Conservation (phyloP, 352 stramenopile genomes). For the Globisporangium cederbergense region DNA sequence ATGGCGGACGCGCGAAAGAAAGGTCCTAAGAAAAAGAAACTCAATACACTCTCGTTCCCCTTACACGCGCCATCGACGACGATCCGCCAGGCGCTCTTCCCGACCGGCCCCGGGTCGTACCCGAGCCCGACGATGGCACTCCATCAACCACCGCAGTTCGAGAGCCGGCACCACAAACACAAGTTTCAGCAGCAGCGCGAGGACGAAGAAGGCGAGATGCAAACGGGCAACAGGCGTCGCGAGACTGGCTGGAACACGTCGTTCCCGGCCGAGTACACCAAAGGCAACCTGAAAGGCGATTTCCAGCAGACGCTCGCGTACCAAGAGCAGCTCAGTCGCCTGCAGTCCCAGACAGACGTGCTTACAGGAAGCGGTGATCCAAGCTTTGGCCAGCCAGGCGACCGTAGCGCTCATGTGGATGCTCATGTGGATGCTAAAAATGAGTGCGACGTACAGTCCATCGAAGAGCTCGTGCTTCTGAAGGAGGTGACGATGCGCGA, state of each 20-base stretch:
- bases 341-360: slow-evolving; percentile 20
- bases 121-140: slow-evolving; percentile 30
- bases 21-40: slow-evolving; percentile 23
- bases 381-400: neutral
- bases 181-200: slow-evolving; percentile 4
- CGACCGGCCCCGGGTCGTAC: slow-evolving; percentile 38
- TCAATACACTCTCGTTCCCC: slow-evolving; percentile 29
- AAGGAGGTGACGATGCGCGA: slow-evolving; percentile 63
- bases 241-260: slow-evolving; percentile 74
- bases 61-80: slow-evolving; percentile 31
- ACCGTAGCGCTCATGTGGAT: no score
- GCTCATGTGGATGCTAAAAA: neutral
- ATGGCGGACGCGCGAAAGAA: slow-evolving; percentile 17
- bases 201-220: slow-evolving; percentile 11
- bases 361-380: neutral
- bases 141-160: slow-evolving; percentile 14
- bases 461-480: slow-evolving; percentile 39
- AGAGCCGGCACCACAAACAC: slow-evolving; percentile 10
- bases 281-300: slow-evolving; percentile 27
- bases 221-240: slow-evolving; percentile 41
- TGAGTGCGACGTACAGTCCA: slow-evolving; percentile 4
- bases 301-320: slow-evolving; percentile 63
- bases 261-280: slow-evolving; percentile 61
- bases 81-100: slow-evolving; percentile 40
- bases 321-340: slow-evolving; percentile 39